A percentile compares a stretch with the other conserved stretches of the same genome.
Evolutionary conservation across 352 stramenopile genomes (phyloP).

Genomic region (Pythium brachiatum): DNA sequence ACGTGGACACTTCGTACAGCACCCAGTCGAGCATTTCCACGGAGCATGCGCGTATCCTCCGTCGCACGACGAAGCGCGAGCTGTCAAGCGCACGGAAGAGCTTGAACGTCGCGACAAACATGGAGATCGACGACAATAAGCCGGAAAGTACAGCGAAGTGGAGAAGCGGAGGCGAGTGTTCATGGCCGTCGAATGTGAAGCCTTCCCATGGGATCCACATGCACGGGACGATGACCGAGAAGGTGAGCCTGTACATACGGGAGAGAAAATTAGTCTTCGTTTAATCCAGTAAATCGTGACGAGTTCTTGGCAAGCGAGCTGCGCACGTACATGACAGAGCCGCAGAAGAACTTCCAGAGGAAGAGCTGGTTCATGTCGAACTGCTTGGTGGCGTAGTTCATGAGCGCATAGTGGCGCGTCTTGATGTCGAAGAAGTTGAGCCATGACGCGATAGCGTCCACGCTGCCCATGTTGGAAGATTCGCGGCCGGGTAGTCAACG

Average conservation of each 20-base stretch:
- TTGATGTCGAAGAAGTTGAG: conserved; percentile 73
- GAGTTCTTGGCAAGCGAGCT: background rate
- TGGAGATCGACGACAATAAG: conserved; percentile 48
- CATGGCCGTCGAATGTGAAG: conserved; percentile 36
- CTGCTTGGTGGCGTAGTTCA: conserved; percentile 39
- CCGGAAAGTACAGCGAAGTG: conserved; percentile 40
- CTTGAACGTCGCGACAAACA: conserved; percentile 58
- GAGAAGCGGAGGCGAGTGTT: conserved; percentile 55
- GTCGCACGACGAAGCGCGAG: conserved; percentile 53
- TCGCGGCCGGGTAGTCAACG: background rate
- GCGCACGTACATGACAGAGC: conserved; percentile 42
- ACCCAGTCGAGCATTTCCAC: conserved; percentile 72
- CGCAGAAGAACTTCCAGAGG: conserved; percentile 58
- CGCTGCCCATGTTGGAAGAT: background rate
- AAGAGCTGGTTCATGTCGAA: conserved; percentile 55
- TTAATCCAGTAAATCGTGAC: background rate
- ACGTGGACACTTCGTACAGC: conserved; percentile 58
- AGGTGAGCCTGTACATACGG: conserved; percentile 37
- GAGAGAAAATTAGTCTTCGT: background rate
- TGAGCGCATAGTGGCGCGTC: conserved; percentile 49
- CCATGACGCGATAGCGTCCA: conserved; percentile 47
- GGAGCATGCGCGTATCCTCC: conserved; percentile 44
- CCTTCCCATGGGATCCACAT: conserved; percentile 49
- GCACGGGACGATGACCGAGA: conserved; percentile 49
- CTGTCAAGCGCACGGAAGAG: conserved; percentile 58